These are phyloP conservation scores for Nigrospora oryzae DNA, from an alignment of 2,329 filamentous ascomycete genomes.

Conservation along the genomic window DNA sequence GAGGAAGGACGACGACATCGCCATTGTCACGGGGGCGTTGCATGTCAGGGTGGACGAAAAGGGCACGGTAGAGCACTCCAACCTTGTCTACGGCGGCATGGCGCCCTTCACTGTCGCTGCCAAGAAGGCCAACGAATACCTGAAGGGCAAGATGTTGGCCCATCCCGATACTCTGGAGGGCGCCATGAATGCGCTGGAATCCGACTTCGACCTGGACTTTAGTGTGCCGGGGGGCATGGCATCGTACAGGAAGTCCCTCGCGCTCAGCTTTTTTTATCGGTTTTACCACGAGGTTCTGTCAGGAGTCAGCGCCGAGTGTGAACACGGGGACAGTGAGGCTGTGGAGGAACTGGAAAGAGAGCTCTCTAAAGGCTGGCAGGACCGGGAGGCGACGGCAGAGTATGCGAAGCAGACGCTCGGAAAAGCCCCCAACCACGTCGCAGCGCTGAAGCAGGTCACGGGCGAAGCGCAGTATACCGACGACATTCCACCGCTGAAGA, in stretches of 20 bases:
- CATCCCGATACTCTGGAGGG: constrained; percentile 80
- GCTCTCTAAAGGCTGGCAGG: constrained; percentile 73
- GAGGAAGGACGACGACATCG: constrained; percentile 95
- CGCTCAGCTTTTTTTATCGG: constrained; percentile 90
- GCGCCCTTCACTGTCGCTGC: constrained; percentile 85
- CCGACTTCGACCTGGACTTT: constrained; percentile 82
- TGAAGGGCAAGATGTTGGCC: constrained; percentile 71
- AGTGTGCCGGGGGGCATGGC: constrained; percentile 96
- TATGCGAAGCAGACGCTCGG: constrained; percentile 81
- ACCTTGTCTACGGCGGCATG: constrained; percentile 91
- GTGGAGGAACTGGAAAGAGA: constrained; percentile 78
- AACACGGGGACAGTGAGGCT: constrained; percentile 59
- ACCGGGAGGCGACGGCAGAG: constrained; percentile 63
- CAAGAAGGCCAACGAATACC: constrained; percentile 64
- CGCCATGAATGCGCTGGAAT: constrained; percentile 79
- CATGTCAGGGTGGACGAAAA: constrained; percentile 62
- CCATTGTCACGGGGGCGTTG: constrained; percentile 86
- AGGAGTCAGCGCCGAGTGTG: constrained; percentile 39
- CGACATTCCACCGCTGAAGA: constrained; percentile 79
- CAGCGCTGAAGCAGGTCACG: constrained; percentile 86
- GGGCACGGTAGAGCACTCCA: constrained; percentile 64
- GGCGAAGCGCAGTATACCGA: constrained; percentile 96
- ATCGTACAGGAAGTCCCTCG: constrained; percentile 84
- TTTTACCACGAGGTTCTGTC: constrained; percentile 87
- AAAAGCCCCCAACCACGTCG: constrained; percentile 78